A percentile compares a stretch with the other conserved stretches of the same genome.
phyloP scores from a whole-genome alignment of 2,329 filamentous ascomycete species.

The Chaetothyriales sp. region DNA sequence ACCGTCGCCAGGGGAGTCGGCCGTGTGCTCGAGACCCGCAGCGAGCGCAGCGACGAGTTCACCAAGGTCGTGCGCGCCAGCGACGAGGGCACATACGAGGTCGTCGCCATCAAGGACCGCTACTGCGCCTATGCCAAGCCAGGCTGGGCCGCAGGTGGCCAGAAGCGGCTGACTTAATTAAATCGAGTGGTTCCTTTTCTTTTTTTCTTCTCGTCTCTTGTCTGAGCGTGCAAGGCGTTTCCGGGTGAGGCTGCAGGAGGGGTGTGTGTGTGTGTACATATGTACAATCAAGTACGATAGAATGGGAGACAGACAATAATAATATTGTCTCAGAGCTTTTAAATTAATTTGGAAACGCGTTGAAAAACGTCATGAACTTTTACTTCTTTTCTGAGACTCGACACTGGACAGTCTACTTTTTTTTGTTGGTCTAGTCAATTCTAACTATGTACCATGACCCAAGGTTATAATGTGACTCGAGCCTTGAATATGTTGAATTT shows the following conservation, averaged over 20 bases:
- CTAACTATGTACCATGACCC: neutral
- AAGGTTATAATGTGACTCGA: neutral
- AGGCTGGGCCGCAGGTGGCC: conserved; percentile 18
- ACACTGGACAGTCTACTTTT: neutral
- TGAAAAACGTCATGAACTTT: too few species aligned
- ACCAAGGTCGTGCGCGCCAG: conserved; percentile 69
- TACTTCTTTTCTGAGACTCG: too few species aligned
- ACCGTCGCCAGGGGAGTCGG: conserved; percentile 26
- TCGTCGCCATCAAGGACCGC: conserved; percentile 86
- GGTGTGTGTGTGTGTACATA: neutral
- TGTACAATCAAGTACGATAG: neutral
- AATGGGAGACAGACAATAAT: neutral
- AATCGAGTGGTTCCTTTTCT: neutral
- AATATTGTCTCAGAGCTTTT: neutral
- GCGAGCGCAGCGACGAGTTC: conserved; percentile 69
- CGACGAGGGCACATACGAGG: conserved; percentile 94
- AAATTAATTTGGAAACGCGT: too few species aligned
- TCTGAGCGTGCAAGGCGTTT: neutral
- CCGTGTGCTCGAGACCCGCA: conserved; percentile 74
- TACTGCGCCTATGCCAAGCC: conserved; percentile 73
- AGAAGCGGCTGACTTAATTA: conserved; percentile 14
- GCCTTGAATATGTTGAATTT: neutral
- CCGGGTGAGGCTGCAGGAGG: neutral
- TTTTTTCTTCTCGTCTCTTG: neutral
- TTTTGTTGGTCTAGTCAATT: neutral